Evolutionary conservation across 2,329 filamentous ascomycete genomes (phyloP).

Genomic region (Pseudophaeomoniella oleicola): DNA sequence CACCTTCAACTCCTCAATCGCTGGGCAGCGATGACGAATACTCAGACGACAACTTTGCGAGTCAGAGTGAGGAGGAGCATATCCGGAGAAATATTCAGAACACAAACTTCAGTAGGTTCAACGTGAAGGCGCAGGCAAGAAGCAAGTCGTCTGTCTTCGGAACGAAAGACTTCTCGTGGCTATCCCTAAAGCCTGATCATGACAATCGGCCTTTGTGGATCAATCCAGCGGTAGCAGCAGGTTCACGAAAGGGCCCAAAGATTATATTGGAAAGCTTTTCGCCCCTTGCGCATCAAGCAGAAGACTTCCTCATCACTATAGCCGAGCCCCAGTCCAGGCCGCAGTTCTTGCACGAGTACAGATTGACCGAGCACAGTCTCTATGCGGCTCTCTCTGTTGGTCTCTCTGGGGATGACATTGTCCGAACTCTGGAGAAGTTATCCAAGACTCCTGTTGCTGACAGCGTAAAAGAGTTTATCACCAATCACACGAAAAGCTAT

Average conservation of each 20-base stretch:
- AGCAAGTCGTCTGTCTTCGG: constrained; percentile 38
- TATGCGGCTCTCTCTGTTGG: constrained; percentile 94
- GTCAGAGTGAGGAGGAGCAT: constrained; percentile 31
- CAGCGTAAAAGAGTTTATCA: constrained; percentile 64
- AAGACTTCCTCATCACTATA: constrained; percentile 91
- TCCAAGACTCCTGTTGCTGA: constrained; percentile 78
- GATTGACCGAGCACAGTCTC: constrained; percentile 78
- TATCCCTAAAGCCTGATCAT: constrained; percentile 76
- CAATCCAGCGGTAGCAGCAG: constrained; percentile 40
- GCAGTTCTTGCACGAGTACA: constrained; percentile 84
- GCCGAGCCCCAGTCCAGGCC: constrained; percentile 85
- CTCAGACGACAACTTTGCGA: constrained; percentile 30
- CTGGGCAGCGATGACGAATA: constrained; percentile 43
- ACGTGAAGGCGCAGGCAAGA: constrained; percentile 27
- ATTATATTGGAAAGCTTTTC: constrained; percentile 94
- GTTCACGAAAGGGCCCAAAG: constrained; percentile 47
- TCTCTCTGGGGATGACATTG: constrained; percentile 77
- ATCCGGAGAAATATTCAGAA: constrained; percentile 23
- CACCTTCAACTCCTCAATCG: constrained; percentile 25
- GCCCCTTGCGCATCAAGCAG: constrained; percentile 68
- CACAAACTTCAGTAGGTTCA: constrained; percentile 37
- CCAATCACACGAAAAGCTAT: constrained; percentile 75
- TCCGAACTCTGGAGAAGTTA: constrained; percentile 72
- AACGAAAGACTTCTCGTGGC: constrained; percentile 65
- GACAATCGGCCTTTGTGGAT: constrained; percentile 87